These are phyloP conservation scores for Suhomyces prunicola DNA, from an alignment of 805 yeast genomes.

Conservation along the genomic window DNA sequence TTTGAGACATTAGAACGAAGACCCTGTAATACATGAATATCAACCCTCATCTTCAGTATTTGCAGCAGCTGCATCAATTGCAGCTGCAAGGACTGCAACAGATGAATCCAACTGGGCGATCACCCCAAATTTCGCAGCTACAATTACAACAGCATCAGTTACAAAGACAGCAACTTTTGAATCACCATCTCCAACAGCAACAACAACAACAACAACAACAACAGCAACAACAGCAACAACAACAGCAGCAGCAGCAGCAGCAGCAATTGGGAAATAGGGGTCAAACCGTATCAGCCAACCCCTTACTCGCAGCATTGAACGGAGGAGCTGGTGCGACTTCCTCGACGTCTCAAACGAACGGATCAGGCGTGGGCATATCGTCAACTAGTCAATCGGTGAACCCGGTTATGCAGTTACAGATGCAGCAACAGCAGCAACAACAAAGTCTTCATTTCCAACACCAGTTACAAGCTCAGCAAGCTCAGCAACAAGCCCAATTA, in stretches of 20 bases:
- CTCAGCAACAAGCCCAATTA: slow-evolving; percentile 14
- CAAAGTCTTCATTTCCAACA: slow-evolving; percentile 17
- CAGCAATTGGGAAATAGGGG: slow-evolving; percentile 14
- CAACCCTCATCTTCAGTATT: slow-evolving; percentile 42
- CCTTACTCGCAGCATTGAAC: slow-evolving; percentile 36
- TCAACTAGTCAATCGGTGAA: slow-evolving; percentile 16
- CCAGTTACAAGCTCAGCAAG: slow-evolving; percentile 15
- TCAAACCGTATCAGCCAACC: slow-evolving; percentile 24
- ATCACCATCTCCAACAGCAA: slow-evolving; percentile 26
- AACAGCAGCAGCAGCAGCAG: slow-evolving; percentile 12
- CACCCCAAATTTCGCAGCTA: slow-evolving; percentile 36
- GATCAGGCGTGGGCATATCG: slow-evolving; percentile 9
- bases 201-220: slow-evolving; percentile 9
- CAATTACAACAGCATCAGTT: slow-evolving; percentile 32
- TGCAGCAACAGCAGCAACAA: slow-evolving; percentile 20
- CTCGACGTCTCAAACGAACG: slow-evolving; percentile 9
- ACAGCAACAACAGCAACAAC: too few relatives aligned
- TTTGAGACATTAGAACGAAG: not conserved
- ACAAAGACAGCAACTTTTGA: slow-evolving; percentile 32
- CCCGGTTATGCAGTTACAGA: slow-evolving; percentile 31
- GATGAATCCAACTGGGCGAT: slow-evolving; percentile 19
- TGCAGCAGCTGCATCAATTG: slow-evolving; percentile 34
- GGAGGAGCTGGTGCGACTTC: slow-evolving; percentile 19
- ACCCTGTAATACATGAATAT: slow-evolving; percentile 28
- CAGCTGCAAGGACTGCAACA: slow-evolving; percentile 21